Evolutionary conservation across 208 protist genomes (phyloP), one percentile per base, ranked within the genome.

Genomic region (Leishmania arabica): DNA sequence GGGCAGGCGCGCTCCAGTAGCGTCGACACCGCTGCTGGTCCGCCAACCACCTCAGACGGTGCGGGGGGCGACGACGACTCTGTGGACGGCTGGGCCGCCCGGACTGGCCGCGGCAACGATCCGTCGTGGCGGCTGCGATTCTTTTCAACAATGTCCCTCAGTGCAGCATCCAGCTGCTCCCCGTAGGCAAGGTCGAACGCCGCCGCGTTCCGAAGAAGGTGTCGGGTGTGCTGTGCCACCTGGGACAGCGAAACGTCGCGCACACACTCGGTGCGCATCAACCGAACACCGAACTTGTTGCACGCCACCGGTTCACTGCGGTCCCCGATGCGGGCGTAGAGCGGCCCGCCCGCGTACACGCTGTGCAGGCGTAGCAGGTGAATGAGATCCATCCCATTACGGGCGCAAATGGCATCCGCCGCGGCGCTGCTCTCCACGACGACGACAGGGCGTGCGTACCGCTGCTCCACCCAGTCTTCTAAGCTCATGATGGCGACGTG

Each of bases 311-410:
- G 79, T 40, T 95, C 92, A 42, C 90, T 89, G 45, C 88, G 87
- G 64, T 97, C 90, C 7, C 89, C 87, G 34, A 87, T 45, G 64
- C 83, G 88, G 68, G 89, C 86, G 76, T 81, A 89, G 0, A 93
- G 82, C 0, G 79, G 65, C 72, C 90, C 85, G 73, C 87, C 81
- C 72, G 51, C 51, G 70, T 89, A 80, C 53, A 84, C 83, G 71
- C 86, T 81, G 80, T 93, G 95, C 17, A 92, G 94, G 3, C 94
- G 89, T 1, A 97, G 86, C 42, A 97, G 83, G 42, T 97, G 91
- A 42, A 95, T 81, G 24, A 91, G 54, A 68, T 93, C 89, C 40
- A 97, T 69, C 34, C 94, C 94, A 78, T 94, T 93, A 42, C 88
- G 86, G 5, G 75, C 80, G 66, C 85, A 89, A 53, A 88, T 69